Base-by-base conservation (phyloP, 2,329 filamentous ascomycete genomes). In the Pyrenochaeta sp. region DNA sequence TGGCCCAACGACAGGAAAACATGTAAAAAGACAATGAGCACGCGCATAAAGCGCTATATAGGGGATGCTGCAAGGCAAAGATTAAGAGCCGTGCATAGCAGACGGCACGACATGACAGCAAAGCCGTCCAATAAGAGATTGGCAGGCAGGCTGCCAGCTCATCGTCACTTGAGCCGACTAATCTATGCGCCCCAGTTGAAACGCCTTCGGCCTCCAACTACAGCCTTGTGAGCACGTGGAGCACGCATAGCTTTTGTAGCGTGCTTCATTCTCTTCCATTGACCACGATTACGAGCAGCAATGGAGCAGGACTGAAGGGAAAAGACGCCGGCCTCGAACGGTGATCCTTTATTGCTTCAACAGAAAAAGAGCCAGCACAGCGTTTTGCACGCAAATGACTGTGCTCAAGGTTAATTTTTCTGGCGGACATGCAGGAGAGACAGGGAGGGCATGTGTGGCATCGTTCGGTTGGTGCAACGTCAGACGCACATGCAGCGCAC, bases 41-140 rank as follows among this genome's bases (percentile, higher is more conserved):
- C 58, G 66, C 65, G 64, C 55, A 58, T 58, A 54, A 60, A 44
- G 53, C 60, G 48, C 60, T 68, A 70, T 67, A 69, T 67, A 69
- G 60, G 42, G 58, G 46, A 51, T 50, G 54, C 54, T 59, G 55
- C 47, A 53, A 51, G 44, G 54, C 44, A 53, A 57, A 54, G 55
- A 44, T 51, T 55, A 49, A 54, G 51, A 60, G 58, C 52, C 51
- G 49, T 63, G 64, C 62, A 65, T 53, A 35, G 48, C 27, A 45
- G 48, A 63, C 55, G 57, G 66, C 60, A 59, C 60, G 60, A 56
- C 55, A 48, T 53, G 56, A 45, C 54, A 55, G 53, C 54, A 41
- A 41, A 32, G 17, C 37, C 19, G 41, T 42, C 68, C 67, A 70
- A 71, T 70, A 37, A 53, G 48, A 53, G 13, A 41, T 31, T 40